These are phyloP conservation scores for Ilyonectria robusta DNA, from an alignment of 2,329 filamentous ascomycete species.

Conservation along the genomic window DNA sequence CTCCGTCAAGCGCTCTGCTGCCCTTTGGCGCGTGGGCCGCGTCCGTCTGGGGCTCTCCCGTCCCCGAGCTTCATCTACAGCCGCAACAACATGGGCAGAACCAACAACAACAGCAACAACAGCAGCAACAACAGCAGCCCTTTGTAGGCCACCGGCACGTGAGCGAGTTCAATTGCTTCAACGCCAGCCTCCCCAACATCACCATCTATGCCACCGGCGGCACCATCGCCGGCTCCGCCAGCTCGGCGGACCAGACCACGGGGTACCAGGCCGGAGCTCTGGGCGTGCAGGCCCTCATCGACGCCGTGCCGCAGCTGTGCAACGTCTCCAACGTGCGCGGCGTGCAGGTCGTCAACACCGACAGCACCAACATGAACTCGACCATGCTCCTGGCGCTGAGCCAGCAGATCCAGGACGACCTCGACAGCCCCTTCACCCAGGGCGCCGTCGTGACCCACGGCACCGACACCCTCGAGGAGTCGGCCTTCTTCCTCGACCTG, in stretches of 20 bases:
- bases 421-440: slow-evolving; percentile 58
- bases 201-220: slow-evolving; percentile 72
- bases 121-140: slow-evolving; percentile 35
- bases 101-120: slow-evolving; percentile 31
- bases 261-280: slow-evolving; percentile 60
- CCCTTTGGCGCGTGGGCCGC: slow-evolving; percentile 44
- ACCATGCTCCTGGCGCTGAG: slow-evolving; percentile 63
- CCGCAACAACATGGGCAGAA: slow-evolving; percentile 34
- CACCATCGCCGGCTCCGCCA: slow-evolving; percentile 69
- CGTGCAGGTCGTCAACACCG: slow-evolving; percentile 66
- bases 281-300: slow-evolving; percentile 65
- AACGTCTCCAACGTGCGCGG: slow-evolving; percentile 69
- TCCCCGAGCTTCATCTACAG: slow-evolving; percentile 40
- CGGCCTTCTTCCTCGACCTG: slow-evolving; percentile 73
- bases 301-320: slow-evolving; percentile 67
- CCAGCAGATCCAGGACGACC: slow-evolving; percentile 62
- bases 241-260: slow-evolving; percentile 61
- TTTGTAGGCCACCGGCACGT: slow-evolving; percentile 25
- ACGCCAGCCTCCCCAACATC: slow-evolving; percentile 62
- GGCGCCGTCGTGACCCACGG: slow-evolving; percentile 75
- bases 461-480: slow-evolving; percentile 76
- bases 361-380: slow-evolving; percentile 63
- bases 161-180: slow-evolving; percentile 45
- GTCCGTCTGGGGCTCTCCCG: slow-evolving; percentile 46
- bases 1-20: slow-evolving; percentile 42